Conservation (phyloP, 345 rosid species). For the Erodium maritimum region DNA sequence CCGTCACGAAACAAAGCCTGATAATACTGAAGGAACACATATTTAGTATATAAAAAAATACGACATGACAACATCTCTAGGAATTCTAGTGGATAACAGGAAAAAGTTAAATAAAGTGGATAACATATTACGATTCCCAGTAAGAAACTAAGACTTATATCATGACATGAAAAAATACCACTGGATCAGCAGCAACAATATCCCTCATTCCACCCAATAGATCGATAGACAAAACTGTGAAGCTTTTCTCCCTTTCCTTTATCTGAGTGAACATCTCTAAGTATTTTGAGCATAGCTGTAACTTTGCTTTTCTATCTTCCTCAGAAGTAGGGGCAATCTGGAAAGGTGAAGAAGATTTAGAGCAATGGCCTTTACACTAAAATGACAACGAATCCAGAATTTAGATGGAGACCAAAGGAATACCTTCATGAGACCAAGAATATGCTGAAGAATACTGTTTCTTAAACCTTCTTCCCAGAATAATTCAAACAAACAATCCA, state of each 20-base stretch:
- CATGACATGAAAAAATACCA: constrained; percentile 30
- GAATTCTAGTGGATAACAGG: no score
- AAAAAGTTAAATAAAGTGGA: no score
- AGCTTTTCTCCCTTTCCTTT: constrained; percentile 61
- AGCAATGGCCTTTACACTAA: constrained; percentile 2
- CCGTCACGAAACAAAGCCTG: constrained; percentile 82
- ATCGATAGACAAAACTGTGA: constrained; percentile 53
- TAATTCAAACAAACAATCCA: constrained; percentile 77
- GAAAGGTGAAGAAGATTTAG: constrained; percentile 9
- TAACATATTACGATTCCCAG: background rate
- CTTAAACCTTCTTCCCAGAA: constrained; percentile 80
- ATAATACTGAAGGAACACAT: constrained; percentile 52
- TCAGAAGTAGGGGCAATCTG: constrained; percentile 45
- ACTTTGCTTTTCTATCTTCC: constrained; percentile 60
- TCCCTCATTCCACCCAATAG: constrained; percentile 80
- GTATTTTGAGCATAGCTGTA: constrained; percentile 73
- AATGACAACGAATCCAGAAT: constrained; percentile 4
- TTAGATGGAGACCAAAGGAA: constrained; percentile 2
- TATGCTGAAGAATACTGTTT: constrained; percentile 42
- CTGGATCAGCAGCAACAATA: constrained; percentile 42
- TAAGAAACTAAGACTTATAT: background rate
- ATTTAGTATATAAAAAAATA: constrained; percentile 14
- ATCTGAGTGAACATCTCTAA: constrained; percentile 79
- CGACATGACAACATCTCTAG: no score
- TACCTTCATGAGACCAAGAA: constrained; percentile 87